Percentiles rank a stretch among this genome's conserved stretches.
phyloP scores from a whole-genome alignment of 2,329 filamentous ascomycete species.

The Elsinoe batatas region DNA sequence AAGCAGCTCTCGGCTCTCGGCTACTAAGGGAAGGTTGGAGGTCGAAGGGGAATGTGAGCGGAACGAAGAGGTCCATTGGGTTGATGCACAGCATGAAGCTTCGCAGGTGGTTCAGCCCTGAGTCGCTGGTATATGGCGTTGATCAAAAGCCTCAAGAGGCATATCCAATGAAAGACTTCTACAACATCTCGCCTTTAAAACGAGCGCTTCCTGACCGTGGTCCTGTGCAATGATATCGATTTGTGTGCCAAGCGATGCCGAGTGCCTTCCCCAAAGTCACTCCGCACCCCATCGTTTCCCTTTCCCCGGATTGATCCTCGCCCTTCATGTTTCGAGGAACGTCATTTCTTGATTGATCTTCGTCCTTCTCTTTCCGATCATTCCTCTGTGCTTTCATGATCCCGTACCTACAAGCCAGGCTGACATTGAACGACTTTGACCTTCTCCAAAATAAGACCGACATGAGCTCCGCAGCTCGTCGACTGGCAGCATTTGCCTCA shows the following conservation, averaged over 20 bases:
- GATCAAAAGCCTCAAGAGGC: constrained; percentile 6
- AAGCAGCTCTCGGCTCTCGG: constrained; percentile 81
- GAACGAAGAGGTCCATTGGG: constrained; percentile 11
- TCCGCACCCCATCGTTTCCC: background rate
- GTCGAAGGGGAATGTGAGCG: background rate
- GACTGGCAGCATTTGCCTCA: constrained; percentile 47
- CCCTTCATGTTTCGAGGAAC: background rate
- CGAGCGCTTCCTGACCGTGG: background rate
- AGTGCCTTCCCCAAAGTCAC: background rate
- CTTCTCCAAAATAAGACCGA: constrained; percentile 12
- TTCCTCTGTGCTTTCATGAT: background rate
- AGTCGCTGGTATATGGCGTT: constrained; percentile 4
- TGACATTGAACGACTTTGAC: too few relatives aligned
- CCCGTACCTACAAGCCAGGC: background rate
- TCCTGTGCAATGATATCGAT: background rate
- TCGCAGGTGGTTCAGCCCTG: constrained; percentile 13
- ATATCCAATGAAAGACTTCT: constrained; percentile 6
- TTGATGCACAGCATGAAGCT: constrained; percentile 12
- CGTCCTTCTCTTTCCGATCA: background rate
- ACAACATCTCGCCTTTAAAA: background rate
- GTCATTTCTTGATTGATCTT: constrained; percentile 1
- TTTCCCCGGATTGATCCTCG: constrained; percentile 1
- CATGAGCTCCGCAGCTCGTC: constrained; percentile 57
- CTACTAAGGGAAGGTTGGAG: constrained; percentile 53
- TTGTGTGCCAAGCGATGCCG: background rate